Conservation (phyloP, 345 rosid species). For the Lenwebbia sp. region DNA sequence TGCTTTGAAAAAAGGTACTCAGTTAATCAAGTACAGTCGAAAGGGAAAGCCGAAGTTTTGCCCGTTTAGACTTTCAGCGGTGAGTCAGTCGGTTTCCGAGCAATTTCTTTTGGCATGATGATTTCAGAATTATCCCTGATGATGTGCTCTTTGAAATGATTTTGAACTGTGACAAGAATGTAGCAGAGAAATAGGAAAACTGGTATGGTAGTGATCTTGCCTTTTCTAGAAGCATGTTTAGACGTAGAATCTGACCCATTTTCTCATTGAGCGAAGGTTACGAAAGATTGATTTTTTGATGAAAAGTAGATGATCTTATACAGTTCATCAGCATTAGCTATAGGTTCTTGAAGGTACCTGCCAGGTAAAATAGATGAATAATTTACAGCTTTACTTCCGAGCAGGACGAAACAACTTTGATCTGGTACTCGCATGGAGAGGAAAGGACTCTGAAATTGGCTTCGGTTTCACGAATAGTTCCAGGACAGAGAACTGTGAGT, state of each 20-base stretch:
- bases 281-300: too few species aligned
- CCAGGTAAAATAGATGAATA: background rate
- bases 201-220: background rate
- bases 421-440: constrained; percentile 80
- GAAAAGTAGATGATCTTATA: background rate
- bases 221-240: background rate
- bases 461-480: constrained; percentile 49
- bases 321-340: background rate
- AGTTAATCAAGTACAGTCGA: constrained; percentile 83
- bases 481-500: constrained; percentile 98
- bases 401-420: constrained; percentile 81
- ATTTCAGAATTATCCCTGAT: background rate
- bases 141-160: background rate
- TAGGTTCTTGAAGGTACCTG: background rate
- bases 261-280: too few species aligned
- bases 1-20: constrained; percentile 75
- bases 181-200: background rate
- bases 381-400: background rate
- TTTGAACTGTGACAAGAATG: background rate
- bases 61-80: constrained; percentile 57
- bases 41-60: constrained; percentile 95
- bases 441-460: constrained; percentile 62
- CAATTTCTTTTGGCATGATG: background rate
- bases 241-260: too few species aligned
- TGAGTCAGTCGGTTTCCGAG: constrained; percentile 12